Conservation (phyloP, 805 yeast genomes). For the Monosporozyma unispora region DNA sequence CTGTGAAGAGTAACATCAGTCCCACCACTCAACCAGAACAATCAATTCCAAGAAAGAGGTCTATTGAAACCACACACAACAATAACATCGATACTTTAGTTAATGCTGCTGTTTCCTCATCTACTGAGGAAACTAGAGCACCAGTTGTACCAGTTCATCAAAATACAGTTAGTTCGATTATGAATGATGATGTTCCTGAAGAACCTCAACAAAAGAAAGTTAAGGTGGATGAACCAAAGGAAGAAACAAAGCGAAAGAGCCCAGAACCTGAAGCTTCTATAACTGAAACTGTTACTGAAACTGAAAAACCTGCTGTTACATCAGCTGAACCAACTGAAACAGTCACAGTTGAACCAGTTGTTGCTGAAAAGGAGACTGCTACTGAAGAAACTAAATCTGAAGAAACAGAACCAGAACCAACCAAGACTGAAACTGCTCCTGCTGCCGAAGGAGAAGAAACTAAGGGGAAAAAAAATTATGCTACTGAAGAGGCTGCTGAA, state of each 20-base stretch:
- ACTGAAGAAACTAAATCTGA: constrained; percentile 5
- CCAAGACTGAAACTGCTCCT: constrained; percentile 1
- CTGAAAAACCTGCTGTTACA: not conserved
- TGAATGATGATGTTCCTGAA: not conserved
- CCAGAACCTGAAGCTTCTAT: not conserved
- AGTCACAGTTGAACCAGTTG: not conserved
- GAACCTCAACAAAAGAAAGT: constrained; percentile 17
- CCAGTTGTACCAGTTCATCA: constrained; percentile 2
- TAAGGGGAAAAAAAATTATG: not conserved
- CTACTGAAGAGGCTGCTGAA: constrained; percentile 1
- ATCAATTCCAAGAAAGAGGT: constrained; percentile 23
- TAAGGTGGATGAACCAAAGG: not conserved
- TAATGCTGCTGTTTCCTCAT: constrained; percentile 18
- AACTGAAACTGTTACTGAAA: not conserved
- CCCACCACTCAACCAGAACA: constrained; percentile 5
- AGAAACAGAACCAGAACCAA: not conserved
- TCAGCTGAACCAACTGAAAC: not conserved
- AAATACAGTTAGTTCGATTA: not conserved
- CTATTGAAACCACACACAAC: constrained; percentile 8
- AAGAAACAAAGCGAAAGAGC: not conserved
- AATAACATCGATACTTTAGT: constrained; percentile 25
- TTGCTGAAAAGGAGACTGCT: constrained; percentile 6
- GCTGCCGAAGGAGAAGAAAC: not conserved
- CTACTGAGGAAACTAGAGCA: not conserved
- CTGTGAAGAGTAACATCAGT: constrained; percentile 1